Percentiles rank a stretch among this genome's conserved stretches.
Evolutionary conservation across 768 basidiomycete species (phyloP).

Genomic region (Imleria badia): DNA sequence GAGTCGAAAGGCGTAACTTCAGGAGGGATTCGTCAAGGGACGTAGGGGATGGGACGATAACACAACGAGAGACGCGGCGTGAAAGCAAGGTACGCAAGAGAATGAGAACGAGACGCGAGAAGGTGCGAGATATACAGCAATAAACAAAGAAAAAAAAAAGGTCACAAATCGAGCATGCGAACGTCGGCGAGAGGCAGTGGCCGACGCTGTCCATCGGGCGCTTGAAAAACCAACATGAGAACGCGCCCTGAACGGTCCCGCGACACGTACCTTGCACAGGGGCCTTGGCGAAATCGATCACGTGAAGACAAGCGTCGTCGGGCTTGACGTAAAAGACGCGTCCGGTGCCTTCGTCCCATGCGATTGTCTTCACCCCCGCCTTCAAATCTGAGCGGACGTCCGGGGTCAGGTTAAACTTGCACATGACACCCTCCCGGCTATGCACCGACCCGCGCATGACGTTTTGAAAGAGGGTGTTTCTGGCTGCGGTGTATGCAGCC

Average conservation of each 20-base stretch:
- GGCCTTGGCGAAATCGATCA: constrained; percentile 49
- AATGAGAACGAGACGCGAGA: background rate
- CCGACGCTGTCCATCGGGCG: constrained; percentile 31
- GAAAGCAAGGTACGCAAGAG: constrained; percentile 4
- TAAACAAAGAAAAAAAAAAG: background rate
- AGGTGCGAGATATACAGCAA: background rate
- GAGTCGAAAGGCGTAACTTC: background rate
- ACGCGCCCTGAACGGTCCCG: too few species aligned
- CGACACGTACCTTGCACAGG: constrained; percentile 32
- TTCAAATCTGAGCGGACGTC: constrained; percentile 20
- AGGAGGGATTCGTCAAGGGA: background rate
- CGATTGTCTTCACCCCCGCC: constrained; percentile 46
- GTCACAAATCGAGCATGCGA: constrained; percentile 33
- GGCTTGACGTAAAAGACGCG: constrained; percentile 53
- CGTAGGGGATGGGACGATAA: background rate
- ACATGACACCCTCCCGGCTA: constrained; percentile 23
- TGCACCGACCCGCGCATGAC: constrained; percentile 20
- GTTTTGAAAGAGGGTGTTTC: constrained; percentile 21
- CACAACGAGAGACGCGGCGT: constrained; percentile 1
- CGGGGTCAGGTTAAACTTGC: constrained; percentile 21
- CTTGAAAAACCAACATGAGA: constrained; percentile 22
- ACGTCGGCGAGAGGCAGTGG: constrained; percentile 30
- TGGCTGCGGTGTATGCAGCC: constrained; percentile 21
- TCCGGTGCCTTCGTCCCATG: constrained; percentile 68
- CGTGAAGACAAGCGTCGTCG: constrained; percentile 39